Evolutionary conservation across 1,139 yeast genomes (phyloP).

Genomic region (Blastobotrys ciferrii): DNA sequence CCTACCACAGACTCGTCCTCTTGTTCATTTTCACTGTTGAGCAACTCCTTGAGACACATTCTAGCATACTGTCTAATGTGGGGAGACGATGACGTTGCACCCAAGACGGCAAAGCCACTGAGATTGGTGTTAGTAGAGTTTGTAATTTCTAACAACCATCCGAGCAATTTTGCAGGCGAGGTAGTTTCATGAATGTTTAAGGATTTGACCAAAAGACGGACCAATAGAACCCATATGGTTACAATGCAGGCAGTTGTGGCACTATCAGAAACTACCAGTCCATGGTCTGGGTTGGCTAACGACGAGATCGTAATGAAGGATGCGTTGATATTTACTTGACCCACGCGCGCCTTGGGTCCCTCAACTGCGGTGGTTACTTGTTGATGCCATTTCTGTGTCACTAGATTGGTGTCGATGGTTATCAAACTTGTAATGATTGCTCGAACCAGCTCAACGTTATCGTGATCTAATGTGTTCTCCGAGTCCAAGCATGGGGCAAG

Average conservation of each 20-base stretch:
- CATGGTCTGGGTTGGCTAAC: not conserved
- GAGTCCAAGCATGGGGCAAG: constrained; percentile 9
- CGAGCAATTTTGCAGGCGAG: constrained; percentile 13
- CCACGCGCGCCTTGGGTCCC: constrained; percentile 4
- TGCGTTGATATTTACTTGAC: constrained; percentile 10
- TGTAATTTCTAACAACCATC: constrained; percentile 12
- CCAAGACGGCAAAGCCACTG: constrained; percentile 17
- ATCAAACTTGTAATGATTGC: constrained; percentile 7
- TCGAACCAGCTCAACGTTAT: constrained; percentile 4
- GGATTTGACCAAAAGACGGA: constrained; percentile 11
- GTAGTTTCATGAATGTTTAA: constrained; percentile 6
- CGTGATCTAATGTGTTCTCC: constrained; percentile 5
- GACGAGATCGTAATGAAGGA: constrained; percentile 9
- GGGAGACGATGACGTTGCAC: constrained; percentile 1
- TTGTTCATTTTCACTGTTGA: constrained; percentile 10
- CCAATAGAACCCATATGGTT: constrained; percentile 16
- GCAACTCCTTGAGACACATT: constrained; percentile 19
- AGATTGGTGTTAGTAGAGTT: constrained; percentile 3
- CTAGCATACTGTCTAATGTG: constrained; percentile 18
- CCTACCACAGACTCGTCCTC: constrained; percentile 5
- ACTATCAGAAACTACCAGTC: not conserved
- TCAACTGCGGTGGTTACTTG: not conserved
- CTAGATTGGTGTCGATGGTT: constrained; percentile 1
- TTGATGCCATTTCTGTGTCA: constrained; percentile 11
- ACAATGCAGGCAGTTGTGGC: constrained; percentile 13